A percentile compares a stretch with the other conserved stretches of the same genome.
phyloP scores from a whole-genome alignment of 306 rosid species.

The Cucumis sativus region DNA sequence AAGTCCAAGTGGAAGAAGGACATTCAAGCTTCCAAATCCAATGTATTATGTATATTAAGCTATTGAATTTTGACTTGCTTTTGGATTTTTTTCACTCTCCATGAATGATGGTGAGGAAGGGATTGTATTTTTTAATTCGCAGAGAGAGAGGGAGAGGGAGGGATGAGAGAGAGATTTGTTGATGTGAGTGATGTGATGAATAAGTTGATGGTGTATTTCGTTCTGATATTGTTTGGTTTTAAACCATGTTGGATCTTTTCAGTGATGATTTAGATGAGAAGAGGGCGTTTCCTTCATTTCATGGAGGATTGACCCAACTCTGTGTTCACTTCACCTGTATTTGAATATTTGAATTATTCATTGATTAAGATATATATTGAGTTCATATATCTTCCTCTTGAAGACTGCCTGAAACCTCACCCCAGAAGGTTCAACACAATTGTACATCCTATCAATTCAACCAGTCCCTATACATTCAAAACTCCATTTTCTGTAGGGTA shows the following conservation, averaged over 20 bases:
- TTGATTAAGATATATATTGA: no score
- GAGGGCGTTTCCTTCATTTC: neutral
- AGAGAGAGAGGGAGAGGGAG: neutral
- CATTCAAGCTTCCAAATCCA: slow-evolving; percentile 41
- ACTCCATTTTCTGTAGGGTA: no score
- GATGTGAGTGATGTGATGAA: neutral
- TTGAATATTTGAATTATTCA: no score
- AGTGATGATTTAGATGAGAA: neutral
- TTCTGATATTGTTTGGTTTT: neutral
- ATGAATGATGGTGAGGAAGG: neutral
- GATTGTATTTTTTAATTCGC: neutral
- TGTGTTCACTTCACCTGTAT: neutral
- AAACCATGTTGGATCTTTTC: neutral
- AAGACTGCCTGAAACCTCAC: no score
- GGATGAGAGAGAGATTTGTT: neutral
- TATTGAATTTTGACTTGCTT: neutral
- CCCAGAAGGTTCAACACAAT: no score
- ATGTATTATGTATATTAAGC: slow-evolving; percentile 29
- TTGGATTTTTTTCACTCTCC: neutral
- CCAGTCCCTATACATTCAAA: no score
- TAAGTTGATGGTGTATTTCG: neutral
- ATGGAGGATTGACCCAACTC: neutral
- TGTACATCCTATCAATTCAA: no score
- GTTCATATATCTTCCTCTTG: no score
- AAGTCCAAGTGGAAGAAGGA: slow-evolving; percentile 19